Conservation (phyloP, 78 protist species). For the Guillardia theta region DNA sequence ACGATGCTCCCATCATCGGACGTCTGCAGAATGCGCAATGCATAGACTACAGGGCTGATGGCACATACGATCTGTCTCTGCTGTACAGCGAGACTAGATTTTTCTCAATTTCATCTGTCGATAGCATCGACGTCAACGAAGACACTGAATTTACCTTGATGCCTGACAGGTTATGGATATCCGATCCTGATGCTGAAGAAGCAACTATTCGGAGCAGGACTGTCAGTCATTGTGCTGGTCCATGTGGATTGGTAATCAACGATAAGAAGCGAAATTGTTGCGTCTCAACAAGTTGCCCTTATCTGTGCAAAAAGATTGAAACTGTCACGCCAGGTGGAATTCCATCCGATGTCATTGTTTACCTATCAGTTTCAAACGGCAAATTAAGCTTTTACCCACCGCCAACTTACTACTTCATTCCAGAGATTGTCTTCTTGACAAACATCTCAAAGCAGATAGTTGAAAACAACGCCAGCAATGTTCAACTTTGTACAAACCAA, state of each 20-base stretch:
- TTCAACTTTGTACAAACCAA: not conserved
- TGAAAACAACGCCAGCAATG: not conserved
- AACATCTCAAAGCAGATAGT: not conserved
- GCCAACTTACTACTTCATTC: not conserved
- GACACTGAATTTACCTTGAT: not conserved
- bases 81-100: not conserved
- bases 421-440: not conserved
- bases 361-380: not conserved
- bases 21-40: not conserved
- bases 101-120: not conserved
- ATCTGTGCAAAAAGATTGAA: not conserved
- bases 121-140: not conserved
- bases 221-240: not conserved
- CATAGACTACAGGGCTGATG: not conserved
- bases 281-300: not conserved
- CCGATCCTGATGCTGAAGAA: not conserved
- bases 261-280: not conserved
- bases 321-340: not conserved
- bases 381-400: not conserved
- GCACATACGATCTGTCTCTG: not conserved
- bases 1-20: not conserved
- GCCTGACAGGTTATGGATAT: conserved; percentile 3
- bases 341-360: not conserved
- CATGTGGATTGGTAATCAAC: not conserved
- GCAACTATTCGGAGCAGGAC: not conserved